phyloP scores from a whole-genome alignment of 2,329 filamentous ascomycete species.

The Knufia petricola region DNA sequence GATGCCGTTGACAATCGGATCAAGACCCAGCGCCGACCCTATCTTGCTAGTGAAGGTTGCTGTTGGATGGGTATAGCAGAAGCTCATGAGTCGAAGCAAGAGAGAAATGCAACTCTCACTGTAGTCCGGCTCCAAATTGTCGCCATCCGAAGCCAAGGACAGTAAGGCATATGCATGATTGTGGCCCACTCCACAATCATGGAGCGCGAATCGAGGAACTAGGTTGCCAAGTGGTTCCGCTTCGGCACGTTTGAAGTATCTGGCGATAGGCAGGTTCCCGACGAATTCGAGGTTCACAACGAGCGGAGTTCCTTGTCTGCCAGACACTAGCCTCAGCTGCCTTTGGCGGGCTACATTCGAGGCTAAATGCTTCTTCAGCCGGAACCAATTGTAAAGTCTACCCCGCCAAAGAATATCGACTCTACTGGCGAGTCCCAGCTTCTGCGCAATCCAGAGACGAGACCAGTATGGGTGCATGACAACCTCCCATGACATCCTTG shows the following conservation, averaged over 20 bases:
- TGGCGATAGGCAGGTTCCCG: background rate
- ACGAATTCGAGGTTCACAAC: background rate
- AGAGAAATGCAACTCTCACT: background rate
- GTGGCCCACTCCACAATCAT: slow-evolving; percentile 2
- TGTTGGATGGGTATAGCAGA: background rate
- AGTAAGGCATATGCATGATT: background rate
- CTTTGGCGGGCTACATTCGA: background rate
- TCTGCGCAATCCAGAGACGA: slow-evolving; percentile 6
- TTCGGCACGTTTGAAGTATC: background rate
- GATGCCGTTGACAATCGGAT: background rate
- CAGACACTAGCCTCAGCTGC: background rate
- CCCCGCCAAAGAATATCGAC: slow-evolving; percentile 1
- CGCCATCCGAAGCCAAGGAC: background rate
- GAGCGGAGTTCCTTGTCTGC: background rate
- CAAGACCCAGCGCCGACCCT: background rate
- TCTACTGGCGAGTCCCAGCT: slow-evolving; percentile 1
- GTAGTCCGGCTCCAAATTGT: slow-evolving; percentile 2
- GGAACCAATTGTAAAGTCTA: slow-evolving; percentile 1
- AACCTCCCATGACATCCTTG: background rate
- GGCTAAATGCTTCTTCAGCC: background rate
- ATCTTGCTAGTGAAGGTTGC: slow-evolving; percentile 1
- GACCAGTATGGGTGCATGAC: slow-evolving; percentile 5
- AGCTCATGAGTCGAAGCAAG: background rate
- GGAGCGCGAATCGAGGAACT: slow-evolving; percentile 1
- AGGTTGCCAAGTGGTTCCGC: background rate